Base-by-base conservation (phyloP, 2,329 filamentous ascomycete genomes). In the Cytospora piceae region DNA sequence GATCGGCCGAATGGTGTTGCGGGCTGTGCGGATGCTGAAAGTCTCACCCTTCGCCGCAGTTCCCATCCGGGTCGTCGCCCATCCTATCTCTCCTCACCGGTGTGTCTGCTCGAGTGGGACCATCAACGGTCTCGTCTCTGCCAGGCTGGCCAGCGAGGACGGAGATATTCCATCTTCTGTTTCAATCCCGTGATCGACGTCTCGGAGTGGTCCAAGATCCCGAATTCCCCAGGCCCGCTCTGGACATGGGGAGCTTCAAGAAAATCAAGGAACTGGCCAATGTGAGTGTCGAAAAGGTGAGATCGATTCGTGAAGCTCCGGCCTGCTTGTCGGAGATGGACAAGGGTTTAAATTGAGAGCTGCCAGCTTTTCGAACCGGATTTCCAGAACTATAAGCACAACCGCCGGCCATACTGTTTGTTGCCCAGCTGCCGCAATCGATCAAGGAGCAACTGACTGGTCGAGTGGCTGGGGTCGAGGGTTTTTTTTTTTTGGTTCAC, bases 331-430 rank as follows among this genome's bases (percentile, higher is more conserved):
- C 37, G 24, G 39, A 27, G 31, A 7, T 31, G 24, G 65, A 64
- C 61, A 61, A 53, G 65, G 64, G 65, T 37, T 61, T 67, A 61
- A 65, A 67, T 67, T 65, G 65, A 67, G 24, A 51, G 61, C 60
- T 64, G 56, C 56, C 62, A 64, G 24, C 31, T 63, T 24, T 61
- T 9, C 27, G 42, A 27, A 61, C 63, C 58, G 58, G 58, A 14
- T 58, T 57, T 51, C 54, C 55, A 54, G 39, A 49, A 61, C 34
- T 24, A 51, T 49, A 60, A 52, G 49, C 32, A 31, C 49, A 61
- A 57, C 27, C 57, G 63, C 63, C 63, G 24, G 63, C 52, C 31
- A 32, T 27, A n/a, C n/a, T 22, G n/a, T 14, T 24, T 11, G 27
- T 29, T 29, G 27, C 27, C 29, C 37, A 62, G 20, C 46, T 62